Percentiles rank a stretch among this genome's conserved stretches.
Conservation (phyloP, 495 filamentous ascomycete species). For the Cudoniella acicularis region DNA sequence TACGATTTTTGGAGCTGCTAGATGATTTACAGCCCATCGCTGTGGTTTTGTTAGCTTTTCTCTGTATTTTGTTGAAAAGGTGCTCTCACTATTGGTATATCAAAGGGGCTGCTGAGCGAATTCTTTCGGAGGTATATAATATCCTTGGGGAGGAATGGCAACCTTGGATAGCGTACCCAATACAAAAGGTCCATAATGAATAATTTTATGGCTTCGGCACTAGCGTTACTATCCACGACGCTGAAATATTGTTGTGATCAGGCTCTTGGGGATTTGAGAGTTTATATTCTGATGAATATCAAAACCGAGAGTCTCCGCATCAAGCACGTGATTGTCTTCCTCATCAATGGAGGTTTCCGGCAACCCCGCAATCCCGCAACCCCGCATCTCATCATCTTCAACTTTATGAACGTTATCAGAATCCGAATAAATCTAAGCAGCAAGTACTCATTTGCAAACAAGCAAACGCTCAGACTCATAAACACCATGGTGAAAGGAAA, state of each 20-base stretch:
- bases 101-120: background rate
- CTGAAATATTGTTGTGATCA: no score
- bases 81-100: background rate
- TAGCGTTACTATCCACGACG: no score
- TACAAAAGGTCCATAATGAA: background rate
- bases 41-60: background rate
- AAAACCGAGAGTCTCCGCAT: no score
- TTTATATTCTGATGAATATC: no score
- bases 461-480: no score
- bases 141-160: background rate
- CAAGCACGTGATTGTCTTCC: background rate
- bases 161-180: background rate
- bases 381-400: background rate
- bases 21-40: background rate
- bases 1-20: background rate
- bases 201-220: no score
- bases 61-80: conserved; percentile 1
- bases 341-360: background rate
- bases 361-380: background rate
- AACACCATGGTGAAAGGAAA: conserved; percentile 26
- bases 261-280: no score
- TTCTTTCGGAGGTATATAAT: background rate
- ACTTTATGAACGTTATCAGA: background rate
- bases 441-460: background rate
- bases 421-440: background rate